phyloP scores from a whole-genome alignment of 345 rosid genomes.

The Triadica sebifera region DNA sequence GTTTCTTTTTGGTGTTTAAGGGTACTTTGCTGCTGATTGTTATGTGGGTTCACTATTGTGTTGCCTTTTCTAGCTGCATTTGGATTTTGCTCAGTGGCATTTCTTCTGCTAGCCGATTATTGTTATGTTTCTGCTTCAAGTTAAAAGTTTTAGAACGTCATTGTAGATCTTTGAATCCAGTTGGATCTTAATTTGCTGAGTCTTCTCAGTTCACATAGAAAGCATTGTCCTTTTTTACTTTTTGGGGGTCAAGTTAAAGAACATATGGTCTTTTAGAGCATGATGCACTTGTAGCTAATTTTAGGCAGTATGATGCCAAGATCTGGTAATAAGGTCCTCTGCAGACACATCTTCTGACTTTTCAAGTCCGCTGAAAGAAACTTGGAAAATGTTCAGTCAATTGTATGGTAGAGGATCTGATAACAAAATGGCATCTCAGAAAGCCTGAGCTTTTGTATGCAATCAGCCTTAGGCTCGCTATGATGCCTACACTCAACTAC shows the following conservation, averaged over 20 bases:
- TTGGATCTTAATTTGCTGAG: not conserved
- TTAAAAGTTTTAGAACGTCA: not conserved
- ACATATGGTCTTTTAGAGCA: too few species aligned
- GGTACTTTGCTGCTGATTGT: not conserved
- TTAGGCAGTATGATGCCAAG: not conserved
- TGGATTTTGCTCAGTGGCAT: not conserved
- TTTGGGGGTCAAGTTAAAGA: too few species aligned
- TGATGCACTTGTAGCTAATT: not conserved
- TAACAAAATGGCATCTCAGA: constrained; percentile 20
- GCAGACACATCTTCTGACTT: not conserved
- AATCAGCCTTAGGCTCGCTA: constrained; percentile 17
- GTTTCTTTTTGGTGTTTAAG: not conserved
- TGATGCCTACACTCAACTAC: constrained; percentile 10
- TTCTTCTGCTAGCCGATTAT: not conserved
- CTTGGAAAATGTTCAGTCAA: not conserved
- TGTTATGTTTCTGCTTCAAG: not conserved
- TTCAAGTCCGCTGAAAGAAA: not conserved
- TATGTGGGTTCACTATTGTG: not conserved
- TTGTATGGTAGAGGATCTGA: constrained; percentile 15
- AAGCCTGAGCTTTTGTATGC: constrained; percentile 16
- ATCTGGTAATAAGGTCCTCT: constrained; percentile 18
- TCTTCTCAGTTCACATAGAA: too few species aligned
- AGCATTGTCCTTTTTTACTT: too few species aligned
- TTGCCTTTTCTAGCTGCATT: not conserved
- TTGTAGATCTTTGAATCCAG: not conserved